Evolutionary conservation across 2,329 filamentous ascomycete genomes (phyloP).

Genomic region (Verticillium longisporum): DNA sequence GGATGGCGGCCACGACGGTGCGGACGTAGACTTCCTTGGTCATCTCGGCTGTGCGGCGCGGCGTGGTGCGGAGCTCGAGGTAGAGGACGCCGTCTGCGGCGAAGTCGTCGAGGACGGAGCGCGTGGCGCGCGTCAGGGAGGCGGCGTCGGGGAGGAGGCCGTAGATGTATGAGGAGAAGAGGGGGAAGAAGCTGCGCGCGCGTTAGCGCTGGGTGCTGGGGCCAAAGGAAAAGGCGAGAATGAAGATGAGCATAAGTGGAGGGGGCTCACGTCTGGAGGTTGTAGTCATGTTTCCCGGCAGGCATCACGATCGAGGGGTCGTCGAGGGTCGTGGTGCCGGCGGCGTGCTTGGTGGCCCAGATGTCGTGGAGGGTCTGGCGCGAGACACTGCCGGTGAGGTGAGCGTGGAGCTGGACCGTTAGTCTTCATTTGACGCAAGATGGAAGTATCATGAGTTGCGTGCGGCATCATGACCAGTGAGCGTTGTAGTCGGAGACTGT

Average conservation of each 20-base stretch:
- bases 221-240: too few species aligned
- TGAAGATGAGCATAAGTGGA: not conserved
- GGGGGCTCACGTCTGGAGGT: constrained; percentile 52
- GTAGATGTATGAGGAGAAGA: constrained; percentile 78
- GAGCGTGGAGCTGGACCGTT: constrained; percentile 61
- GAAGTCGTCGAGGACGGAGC: constrained; percentile 60
- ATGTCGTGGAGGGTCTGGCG: constrained; percentile 66
- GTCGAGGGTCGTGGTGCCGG: constrained; percentile 46
- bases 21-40: constrained; percentile 58
- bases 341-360: constrained; percentile 55
- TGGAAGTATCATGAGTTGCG: not conserved
- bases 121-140: constrained; percentile 56
- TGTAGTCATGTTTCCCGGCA: constrained; percentile 62
- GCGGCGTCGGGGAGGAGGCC: constrained; percentile 58
- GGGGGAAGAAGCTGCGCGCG: constrained; percentile 59
- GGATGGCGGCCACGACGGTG: constrained; percentile 59
- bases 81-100: constrained; percentile 66
- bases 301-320: constrained; percentile 68
- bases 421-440: constrained; percentile 9
- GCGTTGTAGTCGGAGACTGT: constrained; percentile 8
- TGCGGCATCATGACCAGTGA: not conserved
- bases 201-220: not conserved
- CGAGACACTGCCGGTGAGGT: constrained; percentile 73
- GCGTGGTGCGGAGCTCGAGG: constrained; percentile 75
- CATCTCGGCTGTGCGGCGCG: constrained; percentile 45